A percentile compares a stretch with the other conserved stretches of the same genome.
phyloP scores from a whole-genome alignment of 202 grass and related monocot genomes.

The Hordeum pubiflorum region DNA sequence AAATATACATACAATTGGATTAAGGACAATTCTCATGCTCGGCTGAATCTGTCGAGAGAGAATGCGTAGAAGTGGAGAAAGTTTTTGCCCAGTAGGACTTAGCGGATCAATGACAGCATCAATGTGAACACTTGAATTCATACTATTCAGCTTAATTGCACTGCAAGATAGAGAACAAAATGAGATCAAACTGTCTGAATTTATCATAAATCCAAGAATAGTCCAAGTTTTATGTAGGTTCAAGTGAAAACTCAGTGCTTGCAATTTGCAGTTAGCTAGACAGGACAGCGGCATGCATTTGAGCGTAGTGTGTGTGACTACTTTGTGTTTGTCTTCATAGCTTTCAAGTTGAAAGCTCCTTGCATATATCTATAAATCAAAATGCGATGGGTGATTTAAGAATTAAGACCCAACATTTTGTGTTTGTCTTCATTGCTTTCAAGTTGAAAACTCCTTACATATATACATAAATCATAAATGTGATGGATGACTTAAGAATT shows the following conservation, averaged over 20 bases:
- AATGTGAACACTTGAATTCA: conserved; percentile 81
- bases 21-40: conserved; percentile 96
- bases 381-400: not conserved
- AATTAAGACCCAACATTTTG: conserved; percentile 4
- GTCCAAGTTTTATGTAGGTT: not conserved
- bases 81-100: conserved; percentile 79
- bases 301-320: not conserved
- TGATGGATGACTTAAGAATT: not conserved
- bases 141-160: conserved; percentile 71
- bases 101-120: conserved; percentile 99
- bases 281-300: not conserved
- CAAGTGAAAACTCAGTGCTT: not conserved
- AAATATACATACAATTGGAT: conserved; percentile 78
- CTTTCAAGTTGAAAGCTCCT: conserved; percentile 6
- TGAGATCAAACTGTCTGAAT: conserved; percentile 25
- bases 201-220: conserved; percentile 14
- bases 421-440: not conserved
- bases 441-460: not conserved
- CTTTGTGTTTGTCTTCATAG: not conserved
- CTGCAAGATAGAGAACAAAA: conserved; percentile 41
- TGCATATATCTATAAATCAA: not conserved
- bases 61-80: conserved; percentile 75
- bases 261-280: not conserved
- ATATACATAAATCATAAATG: not conserved
- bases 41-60: conserved; percentile 78